Evolutionary conservation across 768 basidiomycete species (phyloP).

Genomic region (Suillus subalutaceus): DNA sequence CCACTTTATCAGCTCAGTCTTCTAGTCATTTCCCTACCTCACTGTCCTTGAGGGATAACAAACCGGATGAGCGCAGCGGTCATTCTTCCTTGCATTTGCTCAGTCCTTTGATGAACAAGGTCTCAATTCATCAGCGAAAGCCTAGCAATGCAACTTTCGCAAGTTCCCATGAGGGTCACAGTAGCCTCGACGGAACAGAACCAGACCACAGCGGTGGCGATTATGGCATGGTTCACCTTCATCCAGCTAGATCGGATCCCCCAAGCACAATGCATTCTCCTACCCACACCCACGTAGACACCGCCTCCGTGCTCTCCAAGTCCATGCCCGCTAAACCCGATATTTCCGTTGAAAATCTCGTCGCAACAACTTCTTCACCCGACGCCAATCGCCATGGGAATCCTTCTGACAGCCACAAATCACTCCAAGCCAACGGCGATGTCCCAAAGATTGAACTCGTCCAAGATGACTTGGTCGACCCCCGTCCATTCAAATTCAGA

Average conservation of each 20-base stretch:
- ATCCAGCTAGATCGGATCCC: constrained; percentile 39
- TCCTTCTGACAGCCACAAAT: constrained; percentile 21
- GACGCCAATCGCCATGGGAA: background rate
- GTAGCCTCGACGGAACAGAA: constrained; percentile 48
- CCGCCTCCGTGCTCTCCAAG: constrained; percentile 33
- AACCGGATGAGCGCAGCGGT: constrained; percentile 61
- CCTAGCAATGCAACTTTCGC: constrained; percentile 58
- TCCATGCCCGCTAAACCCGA: constrained; percentile 18
- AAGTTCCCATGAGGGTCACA: constrained; percentile 43
- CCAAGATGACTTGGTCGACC: constrained; percentile 52
- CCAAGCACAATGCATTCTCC: constrained; percentile 40
- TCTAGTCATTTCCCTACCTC: constrained; percentile 61
- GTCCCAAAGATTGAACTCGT: constrained; percentile 27
- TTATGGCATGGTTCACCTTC: constrained; percentile 31
- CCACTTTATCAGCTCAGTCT: constrained; percentile 70
- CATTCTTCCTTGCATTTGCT: constrained; percentile 55
- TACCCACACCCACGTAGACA: constrained; percentile 42
- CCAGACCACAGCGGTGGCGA: constrained; percentile 43
- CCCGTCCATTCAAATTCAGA: constrained; percentile 72
- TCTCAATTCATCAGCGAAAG: constrained; percentile 51
- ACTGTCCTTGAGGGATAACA: constrained; percentile 66
- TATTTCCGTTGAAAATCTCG: constrained; percentile 12
- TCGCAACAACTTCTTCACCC: constrained; percentile 9
- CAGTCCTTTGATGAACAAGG: constrained; percentile 38
- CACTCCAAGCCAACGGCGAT: constrained; percentile 24